Evolutionary conservation across 345 rosid genomes (phyloP).

Genomic region (Eucalyptus sideroxylon): DNA sequence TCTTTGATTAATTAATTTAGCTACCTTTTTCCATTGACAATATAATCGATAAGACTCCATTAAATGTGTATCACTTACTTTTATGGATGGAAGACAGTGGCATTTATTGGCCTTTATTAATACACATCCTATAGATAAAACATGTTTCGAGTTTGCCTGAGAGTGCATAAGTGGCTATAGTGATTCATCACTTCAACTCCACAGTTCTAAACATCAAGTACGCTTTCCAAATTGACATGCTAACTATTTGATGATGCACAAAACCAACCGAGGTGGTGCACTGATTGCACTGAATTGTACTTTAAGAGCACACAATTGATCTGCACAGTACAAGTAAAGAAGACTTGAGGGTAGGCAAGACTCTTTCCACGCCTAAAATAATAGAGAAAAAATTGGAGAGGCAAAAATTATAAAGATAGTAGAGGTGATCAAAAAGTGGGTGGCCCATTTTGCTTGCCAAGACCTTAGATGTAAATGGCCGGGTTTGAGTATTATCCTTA

Average conservation of each 20-base stretch:
- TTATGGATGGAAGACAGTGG: neutral
- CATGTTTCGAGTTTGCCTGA: neutral
- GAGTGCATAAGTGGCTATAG: neutral
- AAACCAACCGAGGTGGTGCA: neutral
- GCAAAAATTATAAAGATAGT: neutral
- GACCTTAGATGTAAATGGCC: neutral
- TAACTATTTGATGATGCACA: neutral
- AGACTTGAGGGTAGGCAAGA: neutral
- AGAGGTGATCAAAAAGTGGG: neutral
- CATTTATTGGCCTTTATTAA: neutral
- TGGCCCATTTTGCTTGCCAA: neutral
- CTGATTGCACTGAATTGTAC: neutral
- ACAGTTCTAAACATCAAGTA: neutral
- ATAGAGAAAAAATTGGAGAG: neutral
- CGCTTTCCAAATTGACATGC: neutral
- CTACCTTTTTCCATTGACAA: neutral
- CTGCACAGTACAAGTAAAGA: neutral
- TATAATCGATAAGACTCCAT: neutral
- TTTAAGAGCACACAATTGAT: neutral
- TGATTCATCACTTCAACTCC: neutral
- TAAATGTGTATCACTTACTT: neutral
- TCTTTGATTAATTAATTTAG: neutral
- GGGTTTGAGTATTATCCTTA: neutral
- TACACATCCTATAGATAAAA: neutral
- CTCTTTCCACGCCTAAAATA: neutral